These are phyloP conservation scores for Microglena sp. DNA, from an alignment of 139 green algal species.

Conservation along the genomic window DNA sequence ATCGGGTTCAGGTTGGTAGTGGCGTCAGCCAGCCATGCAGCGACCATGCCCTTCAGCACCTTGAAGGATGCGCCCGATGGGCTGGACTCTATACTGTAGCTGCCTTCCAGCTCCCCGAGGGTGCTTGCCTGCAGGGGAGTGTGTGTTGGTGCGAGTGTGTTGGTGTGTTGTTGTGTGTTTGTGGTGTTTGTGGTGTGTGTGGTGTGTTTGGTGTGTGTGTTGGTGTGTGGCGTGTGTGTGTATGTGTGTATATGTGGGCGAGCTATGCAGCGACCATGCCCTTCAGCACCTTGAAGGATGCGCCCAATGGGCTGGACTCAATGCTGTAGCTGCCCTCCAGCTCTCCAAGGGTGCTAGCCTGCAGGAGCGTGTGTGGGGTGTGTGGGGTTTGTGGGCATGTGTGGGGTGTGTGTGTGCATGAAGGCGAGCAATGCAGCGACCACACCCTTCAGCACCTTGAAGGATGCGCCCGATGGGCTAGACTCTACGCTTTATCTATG, in stretches of 20 bases:
- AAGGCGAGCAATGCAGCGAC: too few species aligned
- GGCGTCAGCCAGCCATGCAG: conserved; percentile 44
- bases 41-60: conserved; percentile 57
- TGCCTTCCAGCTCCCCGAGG: background rate
- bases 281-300: conserved; percentile 18
- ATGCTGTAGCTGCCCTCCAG: conserved; percentile 36
- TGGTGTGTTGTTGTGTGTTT: too few species aligned
- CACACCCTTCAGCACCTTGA: too few species aligned
- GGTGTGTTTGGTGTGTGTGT: too few species aligned
- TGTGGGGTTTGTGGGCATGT: too few species aligned
- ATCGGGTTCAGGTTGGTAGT: background rate
- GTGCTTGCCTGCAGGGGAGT: too few species aligned
- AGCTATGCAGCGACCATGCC: too few species aligned
- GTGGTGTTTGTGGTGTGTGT: too few species aligned
- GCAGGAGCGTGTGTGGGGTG: background rate
- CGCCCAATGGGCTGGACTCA: conserved; percentile 24
- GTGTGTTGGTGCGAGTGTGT: too few species aligned
- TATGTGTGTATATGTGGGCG: too few species aligned
- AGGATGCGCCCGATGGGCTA: conserved; percentile 13
- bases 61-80: conserved; percentile 36
- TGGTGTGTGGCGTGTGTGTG: too few species aligned
- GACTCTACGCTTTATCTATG: conserved; percentile 38
- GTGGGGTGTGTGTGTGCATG: too few species aligned
- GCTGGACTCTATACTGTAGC: background rate
- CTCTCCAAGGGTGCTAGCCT: conserved; percentile 11